Conservation (phyloP, 2,329 filamentous ascomycete species). For the Cordyceps pruinosa region DNA sequence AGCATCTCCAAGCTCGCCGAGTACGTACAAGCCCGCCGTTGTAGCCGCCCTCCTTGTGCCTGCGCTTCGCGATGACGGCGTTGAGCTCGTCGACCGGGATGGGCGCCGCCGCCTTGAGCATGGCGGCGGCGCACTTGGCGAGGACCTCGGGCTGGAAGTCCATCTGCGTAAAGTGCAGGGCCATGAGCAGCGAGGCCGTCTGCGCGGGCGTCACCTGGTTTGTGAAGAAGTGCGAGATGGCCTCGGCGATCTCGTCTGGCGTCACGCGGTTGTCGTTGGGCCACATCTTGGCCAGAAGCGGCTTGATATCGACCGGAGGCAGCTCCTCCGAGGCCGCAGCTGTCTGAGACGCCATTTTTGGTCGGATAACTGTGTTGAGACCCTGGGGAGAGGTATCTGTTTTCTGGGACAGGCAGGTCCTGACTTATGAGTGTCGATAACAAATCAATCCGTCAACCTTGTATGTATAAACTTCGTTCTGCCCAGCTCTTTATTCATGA, state of each 20-base stretch:
- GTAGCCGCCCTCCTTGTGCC: constrained; percentile 65
- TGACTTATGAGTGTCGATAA: background rate
- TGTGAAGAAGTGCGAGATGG: constrained; percentile 86
- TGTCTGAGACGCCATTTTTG: constrained; percentile 26
- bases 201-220: constrained; percentile 84
- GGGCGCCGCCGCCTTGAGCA: constrained; percentile 71
- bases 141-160: constrained; percentile 82
- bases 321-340: constrained; percentile 23
- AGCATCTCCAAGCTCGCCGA: background rate
- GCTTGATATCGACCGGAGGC: constrained; percentile 54
- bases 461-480: background rate
- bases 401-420: no score
- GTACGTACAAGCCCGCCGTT: constrained; percentile 69
- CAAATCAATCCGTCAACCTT: background rate
- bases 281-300: constrained; percentile 68
- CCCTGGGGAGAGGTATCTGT: no score
- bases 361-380: background rate
- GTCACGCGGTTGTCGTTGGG: constrained; percentile 51
- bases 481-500: background rate
- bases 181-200: constrained; percentile 78
- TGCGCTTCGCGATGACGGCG: constrained; percentile 52
- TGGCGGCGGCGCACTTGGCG: constrained; percentile 72
- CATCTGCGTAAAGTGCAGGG: constrained; percentile 82
- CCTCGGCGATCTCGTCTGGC: constrained; percentile 78
- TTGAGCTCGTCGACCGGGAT: constrained; percentile 60